Evolutionary conservation across 2,329 filamentous ascomycete genomes (phyloP).

Genomic region (Falciphora oryzae): DNA sequence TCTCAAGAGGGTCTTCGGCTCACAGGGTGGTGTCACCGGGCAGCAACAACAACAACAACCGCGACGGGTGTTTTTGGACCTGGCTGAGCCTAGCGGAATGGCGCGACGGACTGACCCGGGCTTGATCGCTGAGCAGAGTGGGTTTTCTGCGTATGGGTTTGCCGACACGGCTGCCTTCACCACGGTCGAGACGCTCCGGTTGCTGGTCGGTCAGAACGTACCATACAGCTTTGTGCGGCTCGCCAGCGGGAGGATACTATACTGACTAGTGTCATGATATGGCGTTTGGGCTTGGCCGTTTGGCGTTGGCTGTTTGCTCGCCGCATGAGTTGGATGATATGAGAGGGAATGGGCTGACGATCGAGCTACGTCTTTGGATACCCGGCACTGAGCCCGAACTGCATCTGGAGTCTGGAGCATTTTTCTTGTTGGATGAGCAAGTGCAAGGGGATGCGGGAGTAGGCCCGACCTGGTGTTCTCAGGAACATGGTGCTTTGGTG

Average conservation of each 20-base stretch:
- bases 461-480: no score
- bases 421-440: no score
- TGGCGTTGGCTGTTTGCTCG: neutral
- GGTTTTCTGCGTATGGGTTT: slow-evolving; percentile 74
- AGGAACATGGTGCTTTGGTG: no score
- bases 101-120: slow-evolving; percentile 62
- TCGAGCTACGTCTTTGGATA: no score
- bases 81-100: slow-evolving; percentile 48
- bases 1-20: slow-evolving; percentile 61
- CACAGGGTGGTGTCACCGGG: slow-evolving; percentile 23
- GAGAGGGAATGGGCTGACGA: no score
- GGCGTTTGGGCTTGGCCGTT: neutral
- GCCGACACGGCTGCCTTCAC: slow-evolving; percentile 80
- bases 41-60: slow-evolving; percentile 26
- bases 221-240: slow-evolving; percentile 81
- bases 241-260: slow-evolving; percentile 50
- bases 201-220: slow-evolving; percentile 80
- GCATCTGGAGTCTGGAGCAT: no score
- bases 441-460: no score
- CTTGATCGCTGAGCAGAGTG: slow-evolving; percentile 63
- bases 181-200: slow-evolving; percentile 71
- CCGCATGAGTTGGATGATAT: no score
- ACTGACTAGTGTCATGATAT: slow-evolving; percentile 26
- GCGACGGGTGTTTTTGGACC: slow-evolving; percentile 64
- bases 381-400: no score